Percentiles rank a stretch among this genome's conserved stretches.
phyloP scores from a whole-genome alignment of 192 early-diverging fungal genomes.

The Tieghemiomyces parasiticus region DNA sequence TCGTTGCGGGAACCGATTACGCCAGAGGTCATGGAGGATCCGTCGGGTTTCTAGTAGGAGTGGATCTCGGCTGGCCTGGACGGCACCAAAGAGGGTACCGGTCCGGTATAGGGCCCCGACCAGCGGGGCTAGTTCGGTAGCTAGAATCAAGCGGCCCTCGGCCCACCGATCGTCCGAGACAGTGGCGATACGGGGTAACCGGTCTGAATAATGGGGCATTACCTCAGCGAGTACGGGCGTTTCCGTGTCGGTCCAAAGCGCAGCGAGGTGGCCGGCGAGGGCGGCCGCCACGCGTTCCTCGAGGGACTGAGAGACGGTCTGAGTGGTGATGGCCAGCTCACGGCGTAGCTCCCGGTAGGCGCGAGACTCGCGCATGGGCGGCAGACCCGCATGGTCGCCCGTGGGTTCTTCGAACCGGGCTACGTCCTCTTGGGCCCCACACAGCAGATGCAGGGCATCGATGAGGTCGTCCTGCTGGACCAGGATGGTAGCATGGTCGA shows the following conservation, averaged over 20 bases:
- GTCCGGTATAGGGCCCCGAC: conserved; percentile 65
- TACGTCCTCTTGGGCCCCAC: not conserved
- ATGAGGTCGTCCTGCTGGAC: conserved; percentile 70
- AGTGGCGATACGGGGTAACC: conserved; percentile 1
- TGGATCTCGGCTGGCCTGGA: conserved; percentile 65
- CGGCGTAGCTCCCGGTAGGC: not conserved
- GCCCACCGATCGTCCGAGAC: conserved; percentile 1
- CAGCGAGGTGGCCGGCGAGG: not conserved
- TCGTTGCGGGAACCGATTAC: conserved; percentile 8
- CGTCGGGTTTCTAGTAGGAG: conserved; percentile 61
- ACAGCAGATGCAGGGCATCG: conserved; percentile 62
- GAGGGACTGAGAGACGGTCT: not conserved
- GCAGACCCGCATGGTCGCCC: conserved; percentile 3
- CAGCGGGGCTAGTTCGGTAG: conserved; percentile 48
- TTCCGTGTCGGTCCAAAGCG: not conserved
- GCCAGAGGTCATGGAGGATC: conserved; percentile 57
- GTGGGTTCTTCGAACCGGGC: not conserved
- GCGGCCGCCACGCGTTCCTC: not conserved
- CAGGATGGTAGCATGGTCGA: conserved; percentile 72
- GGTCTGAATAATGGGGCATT: conserved; percentile 5
- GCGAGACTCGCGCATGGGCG: not conserved
- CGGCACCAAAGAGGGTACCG: conserved; percentile 40
- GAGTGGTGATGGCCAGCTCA: not conserved
- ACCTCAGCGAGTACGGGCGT: not conserved
- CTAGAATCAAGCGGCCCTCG: conserved; percentile 22